Base-by-base conservation (phyloP, 139 green algal species). In the Auxenochlorella pyrenoidosa region DNA sequence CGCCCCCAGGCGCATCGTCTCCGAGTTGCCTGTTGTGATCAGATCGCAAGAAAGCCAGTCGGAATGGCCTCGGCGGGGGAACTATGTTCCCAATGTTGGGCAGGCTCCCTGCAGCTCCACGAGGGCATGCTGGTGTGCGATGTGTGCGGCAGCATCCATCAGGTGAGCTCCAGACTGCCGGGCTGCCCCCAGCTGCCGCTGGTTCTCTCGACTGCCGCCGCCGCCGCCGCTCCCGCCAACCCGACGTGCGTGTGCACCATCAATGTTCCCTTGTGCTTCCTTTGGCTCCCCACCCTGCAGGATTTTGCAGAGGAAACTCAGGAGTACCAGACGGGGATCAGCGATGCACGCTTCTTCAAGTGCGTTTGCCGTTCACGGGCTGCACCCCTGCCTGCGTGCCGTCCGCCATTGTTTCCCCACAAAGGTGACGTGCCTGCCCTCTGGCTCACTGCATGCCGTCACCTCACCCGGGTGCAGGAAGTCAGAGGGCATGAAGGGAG, bases 51-150 rank as follows among this genome's bases (percentile, higher is more conserved):
- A 22, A 22, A 12, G 47, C 47, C 47, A 4, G 2, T 24, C n/a
- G 47, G 34, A 68, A 60, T 86, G 63, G 40, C 30, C 1, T 66
- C 28, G 6, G 80, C 41, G 0, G 80, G 85, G 5, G 84, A 47
- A 36, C n/a, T 32, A 26, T 92, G 89, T 41, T 30, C 65, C 26
- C 65, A 75, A 22, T 92, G 89, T 85, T 92, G 71, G 40, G n/a
- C 43, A 18, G 89, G 89, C 32, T 24, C 41, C 30, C 41, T 92
- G 72, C 72, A 80, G 47, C 34, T 92, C n/a, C 68, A 80, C 28
- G n/a, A 85, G 47, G 90, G 90, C 28, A 89, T 92, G 75, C 77
- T 92, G 58, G 83, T 92, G 13, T 92, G 90, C 44, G 88, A 90
- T 16, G 76, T 78, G 12, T 92, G 90, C 73, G 90, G 90, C 21